A percentile compares a stretch with the other conserved stretches of the same genome.
phyloP scores from a whole-genome alignment of 2,329 filamentous ascomycete species.

The Capronia americana region DNA sequence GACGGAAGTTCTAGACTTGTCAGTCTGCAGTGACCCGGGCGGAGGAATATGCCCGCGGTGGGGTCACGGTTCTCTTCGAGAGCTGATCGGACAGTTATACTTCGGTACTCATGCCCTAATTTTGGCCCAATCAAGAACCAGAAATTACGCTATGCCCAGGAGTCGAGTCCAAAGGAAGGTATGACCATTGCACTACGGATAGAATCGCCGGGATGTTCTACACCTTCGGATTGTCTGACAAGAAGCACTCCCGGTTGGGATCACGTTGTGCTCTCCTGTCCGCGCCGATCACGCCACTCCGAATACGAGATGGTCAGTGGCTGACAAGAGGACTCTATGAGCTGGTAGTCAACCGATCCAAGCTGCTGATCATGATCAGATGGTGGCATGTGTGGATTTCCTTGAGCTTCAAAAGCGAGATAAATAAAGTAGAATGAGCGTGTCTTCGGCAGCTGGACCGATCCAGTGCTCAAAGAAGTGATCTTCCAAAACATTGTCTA shows the following conservation, averaged over 20 bases:
- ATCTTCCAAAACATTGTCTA: neutral
- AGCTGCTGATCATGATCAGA: neutral
- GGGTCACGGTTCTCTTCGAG: neutral
- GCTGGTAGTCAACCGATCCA: neutral
- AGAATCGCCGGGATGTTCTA: neutral
- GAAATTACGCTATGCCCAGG: neutral
- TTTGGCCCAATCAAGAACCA: neutral
- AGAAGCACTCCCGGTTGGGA: neutral
- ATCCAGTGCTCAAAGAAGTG: neutral
- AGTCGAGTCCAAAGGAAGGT: neutral
- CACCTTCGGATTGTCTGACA: neutral
- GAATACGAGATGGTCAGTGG: neutral
- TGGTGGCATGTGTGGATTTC: neutral
- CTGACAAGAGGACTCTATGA: neutral
- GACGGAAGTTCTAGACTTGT: neutral
- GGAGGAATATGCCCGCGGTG: neutral
- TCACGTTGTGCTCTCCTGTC: neutral
- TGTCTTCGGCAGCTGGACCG: too few species aligned
- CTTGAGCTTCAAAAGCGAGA: neutral
- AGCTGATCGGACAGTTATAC: neutral
- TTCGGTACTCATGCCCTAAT: neutral
- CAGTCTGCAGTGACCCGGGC: neutral
- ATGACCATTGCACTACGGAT: neutral
- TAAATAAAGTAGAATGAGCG: neutral
- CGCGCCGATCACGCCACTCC: neutral